Percentiles rank a stretch among this genome's conserved stretches.
Conservation (phyloP, 345 rosid genomes). For the Citrus australasica region DNA sequence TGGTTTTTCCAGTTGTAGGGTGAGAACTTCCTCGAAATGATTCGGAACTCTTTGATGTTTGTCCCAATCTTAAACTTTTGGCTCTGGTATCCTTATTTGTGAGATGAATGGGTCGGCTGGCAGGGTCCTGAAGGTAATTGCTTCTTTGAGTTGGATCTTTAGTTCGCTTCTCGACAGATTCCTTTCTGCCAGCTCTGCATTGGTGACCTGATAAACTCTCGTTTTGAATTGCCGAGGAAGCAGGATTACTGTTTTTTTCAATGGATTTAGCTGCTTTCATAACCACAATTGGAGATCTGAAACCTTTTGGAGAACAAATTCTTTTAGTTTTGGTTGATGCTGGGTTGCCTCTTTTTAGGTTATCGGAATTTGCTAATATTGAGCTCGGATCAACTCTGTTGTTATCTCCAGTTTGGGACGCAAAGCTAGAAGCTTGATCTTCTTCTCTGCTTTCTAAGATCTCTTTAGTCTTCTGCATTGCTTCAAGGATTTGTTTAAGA, state of each 20-base stretch:
- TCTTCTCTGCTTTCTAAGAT: constrained; percentile 38
- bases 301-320: constrained; percentile 36
- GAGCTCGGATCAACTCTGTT: constrained; percentile 30
- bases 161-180: constrained; percentile 35
- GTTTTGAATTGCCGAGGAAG: constrained; percentile 25
- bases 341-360: constrained; percentile 23
- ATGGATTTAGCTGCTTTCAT: constrained; percentile 47
- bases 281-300: constrained; percentile 47
- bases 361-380: constrained; percentile 17
- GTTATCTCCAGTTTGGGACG: constrained; percentile 18
- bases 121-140: constrained; percentile 29
- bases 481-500: constrained; percentile 81
- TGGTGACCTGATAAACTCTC: constrained; percentile 32
- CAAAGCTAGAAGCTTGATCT: constrained; percentile 27
- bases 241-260: constrained; percentile 26
- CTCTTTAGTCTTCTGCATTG: constrained; percentile 67
- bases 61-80: constrained; percentile 25
- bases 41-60: constrained; percentile 36
- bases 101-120: constrained; percentile 24
- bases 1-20: constrained; percentile 26
- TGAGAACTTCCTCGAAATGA: too few species aligned
- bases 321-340: constrained; percentile 35
- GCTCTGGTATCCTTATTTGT: constrained; percentile 28
- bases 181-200: constrained; percentile 30
- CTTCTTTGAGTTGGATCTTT: constrained; percentile 47